Conservation (phyloP, 495 filamentous ascomycete genomes). For the Penicillium dipodomyicola region DNA sequence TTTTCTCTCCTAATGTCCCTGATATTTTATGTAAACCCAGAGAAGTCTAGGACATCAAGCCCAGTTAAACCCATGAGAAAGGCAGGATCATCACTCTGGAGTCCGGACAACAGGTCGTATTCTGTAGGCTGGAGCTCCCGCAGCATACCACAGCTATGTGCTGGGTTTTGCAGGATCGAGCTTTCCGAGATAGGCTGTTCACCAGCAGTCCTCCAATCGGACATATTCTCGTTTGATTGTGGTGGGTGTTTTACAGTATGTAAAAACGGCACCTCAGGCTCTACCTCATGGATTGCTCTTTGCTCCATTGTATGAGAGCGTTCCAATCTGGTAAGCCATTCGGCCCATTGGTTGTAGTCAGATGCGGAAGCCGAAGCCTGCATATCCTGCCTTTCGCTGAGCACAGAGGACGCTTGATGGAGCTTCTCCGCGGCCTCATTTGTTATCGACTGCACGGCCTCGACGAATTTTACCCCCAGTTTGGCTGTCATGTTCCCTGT, state of each 20-base stretch:
- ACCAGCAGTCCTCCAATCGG: constrained; percentile 1
- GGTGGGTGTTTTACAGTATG: neutral
- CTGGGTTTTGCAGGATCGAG: neutral
- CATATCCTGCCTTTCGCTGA: neutral
- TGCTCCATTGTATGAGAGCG: neutral
- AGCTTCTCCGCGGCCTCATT: constrained; percentile 24
- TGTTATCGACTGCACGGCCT: constrained; percentile 25
- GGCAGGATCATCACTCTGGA: constrained; percentile 21
- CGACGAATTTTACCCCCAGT: constrained; percentile 28
- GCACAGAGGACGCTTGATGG: neutral
- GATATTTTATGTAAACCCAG: constrained; percentile 10
- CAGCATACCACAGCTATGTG: neutral
- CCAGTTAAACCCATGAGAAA: constrained; percentile 29
- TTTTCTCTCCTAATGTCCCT: neutral
- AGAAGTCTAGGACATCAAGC: constrained; percentile 24
- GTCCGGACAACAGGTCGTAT: constrained; percentile 3
- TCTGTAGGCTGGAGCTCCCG: neutral
- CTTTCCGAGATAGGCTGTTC: neutral
- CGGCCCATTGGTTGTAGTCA: constrained; percentile 19
- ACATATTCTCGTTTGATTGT: neutral
- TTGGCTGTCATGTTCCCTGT: constrained; percentile 26
- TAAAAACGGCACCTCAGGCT: neutral
- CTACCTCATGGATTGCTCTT: neutral
- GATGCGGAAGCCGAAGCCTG: neutral
- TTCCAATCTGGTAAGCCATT: constrained; percentile 16